Base-by-base conservation (phyloP, 208 protist genomes). In the Trypanosomatidae sp. region DNA sequence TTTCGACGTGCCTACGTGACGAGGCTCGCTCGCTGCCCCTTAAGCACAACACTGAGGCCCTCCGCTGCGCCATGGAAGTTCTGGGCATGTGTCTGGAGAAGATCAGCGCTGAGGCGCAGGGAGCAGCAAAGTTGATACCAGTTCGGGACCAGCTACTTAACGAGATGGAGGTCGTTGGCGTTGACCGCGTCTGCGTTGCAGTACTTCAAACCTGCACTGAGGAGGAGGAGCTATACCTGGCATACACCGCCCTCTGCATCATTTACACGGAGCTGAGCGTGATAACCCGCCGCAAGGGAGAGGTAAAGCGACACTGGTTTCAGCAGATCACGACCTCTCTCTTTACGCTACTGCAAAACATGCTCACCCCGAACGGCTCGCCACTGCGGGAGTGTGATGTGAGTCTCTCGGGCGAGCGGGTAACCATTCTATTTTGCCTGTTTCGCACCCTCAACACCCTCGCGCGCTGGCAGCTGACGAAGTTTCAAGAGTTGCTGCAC, bases 341-440 rank as follows among this genome's bases (percentile, higher is more conserved):
- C 46, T 93, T 96, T 69, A 68, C 88, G n/a, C 76, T 92, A 41
- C 76, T 91, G 66, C 89, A 96, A 73, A 92, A 89, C 74, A 88
- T 92, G 67, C 69, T 96, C 33, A 90, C 82, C 10, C 79, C 88
- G 10, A 75, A 84, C 59, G 82, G 86, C 19, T 62, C 46, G 46
- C 69, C 80, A 68, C 71, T 75, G 13, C 72, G 62, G 59, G 71
- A 80, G 58, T 3, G 41, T 52, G 79, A 72, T n/a, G 36, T 44
- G 19, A 82, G 75, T 30, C 50, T 89, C 1, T 81, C 76, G 28
- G 62, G 76, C 73, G 78, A 74, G 36, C 84, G 83, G 8, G 79
- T 86, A 25, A 81, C 80, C 7, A 79, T 96, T 30, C 65, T 96
- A 17, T 96, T 92, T 71, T 83, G 82, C 69, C 71, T 85, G 22